These are phyloP conservation scores for Fusarium camptoceras DNA, from an alignment of 2,329 filamentous ascomycete genomes.

Conservation along the genomic window DNA sequence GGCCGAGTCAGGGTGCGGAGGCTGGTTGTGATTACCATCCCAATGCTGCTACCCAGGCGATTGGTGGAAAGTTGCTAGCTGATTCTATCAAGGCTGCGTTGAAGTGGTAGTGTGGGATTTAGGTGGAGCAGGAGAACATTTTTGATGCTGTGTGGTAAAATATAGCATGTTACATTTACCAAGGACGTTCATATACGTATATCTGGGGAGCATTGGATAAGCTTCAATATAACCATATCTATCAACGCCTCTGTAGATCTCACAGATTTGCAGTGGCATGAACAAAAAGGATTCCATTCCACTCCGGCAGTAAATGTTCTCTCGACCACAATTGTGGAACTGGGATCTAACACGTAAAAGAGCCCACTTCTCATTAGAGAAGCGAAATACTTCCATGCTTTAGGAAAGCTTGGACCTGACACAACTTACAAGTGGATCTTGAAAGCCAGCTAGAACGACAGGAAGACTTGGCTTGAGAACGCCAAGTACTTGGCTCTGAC, in stretches of 20 bases:
- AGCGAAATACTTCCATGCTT: background rate
- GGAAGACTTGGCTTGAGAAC: background rate
- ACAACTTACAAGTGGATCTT: background rate
- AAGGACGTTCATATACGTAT: too few relatives aligned
- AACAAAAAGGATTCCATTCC: background rate
- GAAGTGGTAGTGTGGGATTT: slow-evolving; percentile 3
- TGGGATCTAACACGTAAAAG: background rate
- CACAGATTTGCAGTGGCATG: background rate
- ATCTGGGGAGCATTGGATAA: background rate
- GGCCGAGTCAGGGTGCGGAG: slow-evolving; percentile 55
- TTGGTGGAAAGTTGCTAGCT: slow-evolving; percentile 47
- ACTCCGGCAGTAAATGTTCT: background rate
- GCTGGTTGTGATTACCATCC: slow-evolving; percentile 59
- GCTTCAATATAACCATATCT: background rate
- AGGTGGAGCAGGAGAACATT: background rate
- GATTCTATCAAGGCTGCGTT: slow-evolving; percentile 41
- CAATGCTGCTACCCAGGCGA: slow-evolving; percentile 53
- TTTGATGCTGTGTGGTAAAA: rapidly evolving
- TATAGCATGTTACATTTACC: background rate
- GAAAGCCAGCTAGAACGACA: background rate
- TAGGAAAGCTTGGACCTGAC: background rate
- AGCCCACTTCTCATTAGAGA: background rate
- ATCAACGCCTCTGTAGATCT: background rate
- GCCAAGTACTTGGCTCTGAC: background rate
- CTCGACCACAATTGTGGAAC: background rate